Evolutionary conservation across 2,329 filamentous ascomycete species (phyloP).

Genomic region (Cryoendolithus antarcticus): DNA sequence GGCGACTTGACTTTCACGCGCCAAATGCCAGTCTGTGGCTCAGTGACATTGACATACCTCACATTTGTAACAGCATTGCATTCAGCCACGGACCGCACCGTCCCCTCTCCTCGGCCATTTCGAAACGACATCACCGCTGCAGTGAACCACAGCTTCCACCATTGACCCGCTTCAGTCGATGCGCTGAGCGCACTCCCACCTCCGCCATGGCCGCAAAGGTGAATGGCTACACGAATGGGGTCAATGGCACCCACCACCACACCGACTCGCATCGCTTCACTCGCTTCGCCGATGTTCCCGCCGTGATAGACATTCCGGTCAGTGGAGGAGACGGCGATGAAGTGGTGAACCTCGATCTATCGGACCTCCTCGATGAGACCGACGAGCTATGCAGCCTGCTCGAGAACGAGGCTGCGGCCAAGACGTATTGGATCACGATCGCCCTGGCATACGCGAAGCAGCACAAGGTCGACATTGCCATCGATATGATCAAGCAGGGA

Average conservation of each 20-base stretch:
- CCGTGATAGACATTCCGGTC: constrained; percentile 52
- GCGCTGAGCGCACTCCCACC: background rate
- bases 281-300: constrained; percentile 51
- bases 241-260: constrained; percentile 26
- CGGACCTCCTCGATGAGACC: constrained; percentile 78
- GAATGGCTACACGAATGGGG: constrained; percentile 26
- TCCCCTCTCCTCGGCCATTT: constrained; percentile 19
- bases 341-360: constrained; percentile 84
- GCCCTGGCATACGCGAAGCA: constrained; percentile 94
- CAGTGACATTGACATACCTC: no score
- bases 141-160: background rate
- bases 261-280: constrained; percentile 22
- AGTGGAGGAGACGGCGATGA: constrained; percentile 49
- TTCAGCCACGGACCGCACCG: background rate
- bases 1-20: no score
- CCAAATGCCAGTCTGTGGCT: no score
- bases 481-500: constrained; percentile 60
- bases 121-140: constrained; percentile 37
- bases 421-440: constrained; percentile 96
- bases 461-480: constrained; percentile 74
- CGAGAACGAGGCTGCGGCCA: constrained; percentile 83
- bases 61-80: no score
- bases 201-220: constrained; percentile 35
- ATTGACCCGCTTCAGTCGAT: background rate
- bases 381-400: constrained; percentile 90